Evolutionary conservation across 2,329 filamentous ascomycete species (phyloP), one percentile per base, ranked within the genome.

Genomic region (Cladosporium sp.): DNA sequence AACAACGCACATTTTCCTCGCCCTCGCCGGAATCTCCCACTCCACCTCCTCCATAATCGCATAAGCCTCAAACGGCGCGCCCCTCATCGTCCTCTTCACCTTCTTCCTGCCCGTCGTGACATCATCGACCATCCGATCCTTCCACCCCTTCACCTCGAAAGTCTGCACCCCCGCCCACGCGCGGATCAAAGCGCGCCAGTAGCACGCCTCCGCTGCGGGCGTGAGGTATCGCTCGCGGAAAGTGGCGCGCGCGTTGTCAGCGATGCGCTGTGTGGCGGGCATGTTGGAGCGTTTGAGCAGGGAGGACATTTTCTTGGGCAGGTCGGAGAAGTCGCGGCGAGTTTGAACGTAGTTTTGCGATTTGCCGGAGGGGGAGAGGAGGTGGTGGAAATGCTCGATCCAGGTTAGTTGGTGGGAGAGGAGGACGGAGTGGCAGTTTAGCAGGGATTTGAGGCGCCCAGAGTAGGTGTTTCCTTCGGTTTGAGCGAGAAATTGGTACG

Each of bases 401-500:
- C 57, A 68, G 18, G 50, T 58, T n/a, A 65, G 45, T 11, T 59
- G 54, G 43, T 67, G 65, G 27, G 60, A 57, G 30, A 67, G 34
- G 17, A 65, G 56, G 7, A 61, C 59, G 15, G 60, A 64, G 51
- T 64, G 58, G 53, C 66, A 68, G 50, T 61, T 63, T 15, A 65
- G 61, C 15, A 68, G 52, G 45, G 65, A 66, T 43, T 66, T 67
- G 20, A 67, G 56, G 6, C 65, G 58, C 17, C 63, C 65, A 3
- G 64, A 67, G 54, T 65, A 67, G 3, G 63, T 62, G 19, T 64
- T 66, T 3, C 64, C 66, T 50, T 67, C 65, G 3, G 65, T 68
- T 29, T 66, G 61, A 19, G 64, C 62, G 7, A 62, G 56, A 39
- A 63, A 65, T 38, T 59, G 59, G 53, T 65, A 66, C 36, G 56